Conservation (phyloP, 352 stramenopile species). For the Pythium dissotocum region DNA sequence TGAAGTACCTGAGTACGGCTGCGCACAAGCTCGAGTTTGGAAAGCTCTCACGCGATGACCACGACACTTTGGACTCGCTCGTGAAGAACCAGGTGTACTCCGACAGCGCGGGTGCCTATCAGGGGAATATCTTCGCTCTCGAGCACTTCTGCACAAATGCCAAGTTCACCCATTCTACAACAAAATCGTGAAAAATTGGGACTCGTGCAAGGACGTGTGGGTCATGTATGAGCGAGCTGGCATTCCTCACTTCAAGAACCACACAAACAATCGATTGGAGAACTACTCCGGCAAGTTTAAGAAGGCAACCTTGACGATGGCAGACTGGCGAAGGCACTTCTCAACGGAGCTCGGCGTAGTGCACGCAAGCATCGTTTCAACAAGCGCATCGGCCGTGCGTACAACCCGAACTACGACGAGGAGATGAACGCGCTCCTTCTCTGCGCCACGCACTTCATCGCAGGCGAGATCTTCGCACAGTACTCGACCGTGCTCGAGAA, state of each 20-base stretch:
- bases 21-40: constrained; percentile 16
- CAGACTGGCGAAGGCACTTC: constrained; percentile 8
- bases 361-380: background rate
- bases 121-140: constrained; percentile 1
- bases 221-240: constrained; percentile 14
- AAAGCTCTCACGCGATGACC: constrained; percentile 25
- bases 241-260: constrained; percentile 29
- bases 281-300: constrained; percentile 38
- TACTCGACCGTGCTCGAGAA: constrained; percentile 18
- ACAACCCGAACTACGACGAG: constrained; percentile 25
- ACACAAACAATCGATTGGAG: constrained; percentile 37
- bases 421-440: constrained; percentile 26
- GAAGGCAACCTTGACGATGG: constrained; percentile 14
- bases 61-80: constrained; percentile 10
- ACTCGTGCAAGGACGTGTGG: constrained; percentile 28
- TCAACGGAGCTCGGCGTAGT: constrained; percentile 11
- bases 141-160: constrained; percentile 3
- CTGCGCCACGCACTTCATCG: constrained; percentile 21
- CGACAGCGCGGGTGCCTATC: constrained; percentile 1
- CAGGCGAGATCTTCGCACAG: constrained; percentile 18
- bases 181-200: constrained; percentile 29
- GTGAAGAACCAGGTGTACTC: constrained; percentile 28
- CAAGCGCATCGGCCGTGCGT: background rate
- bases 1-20: constrained; percentile 14
- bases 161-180: constrained; percentile 16